Conservation (phyloP, 345 rosid species). For the Brassica incana region DNA sequence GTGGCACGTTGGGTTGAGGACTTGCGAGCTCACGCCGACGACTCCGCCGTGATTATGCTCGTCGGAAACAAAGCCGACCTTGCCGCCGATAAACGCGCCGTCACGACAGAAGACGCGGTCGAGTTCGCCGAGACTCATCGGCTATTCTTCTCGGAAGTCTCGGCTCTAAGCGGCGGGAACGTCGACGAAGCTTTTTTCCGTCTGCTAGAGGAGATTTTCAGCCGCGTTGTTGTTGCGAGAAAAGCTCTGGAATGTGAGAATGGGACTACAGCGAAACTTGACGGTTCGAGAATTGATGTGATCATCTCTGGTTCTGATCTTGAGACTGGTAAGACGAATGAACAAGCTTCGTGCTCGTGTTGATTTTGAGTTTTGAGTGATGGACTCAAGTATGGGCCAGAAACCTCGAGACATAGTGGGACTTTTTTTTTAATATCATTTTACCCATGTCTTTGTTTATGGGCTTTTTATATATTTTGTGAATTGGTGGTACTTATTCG, state of each 20-base stretch:
- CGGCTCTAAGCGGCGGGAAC: conserved; percentile 76
- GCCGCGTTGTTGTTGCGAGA: conserved; percentile 46
- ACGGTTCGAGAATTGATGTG: conserved; percentile 67
- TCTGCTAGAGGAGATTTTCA: conserved; percentile 59
- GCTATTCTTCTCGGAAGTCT: conserved; percentile 75
- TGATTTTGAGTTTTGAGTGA: conserved; percentile 28
- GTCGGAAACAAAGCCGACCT: conserved; percentile 86
- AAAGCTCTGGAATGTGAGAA: conserved; percentile 49
- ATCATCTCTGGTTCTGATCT: conserved; percentile 57
- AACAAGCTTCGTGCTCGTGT: conserved; percentile 58
- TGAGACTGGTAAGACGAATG: conserved; percentile 59
- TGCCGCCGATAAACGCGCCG: conserved; percentile 55
- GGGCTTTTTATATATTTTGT: not conserved
- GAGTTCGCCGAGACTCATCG: conserved; percentile 81
- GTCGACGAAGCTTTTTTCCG: conserved; percentile 71
- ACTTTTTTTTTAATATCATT: not conserved
- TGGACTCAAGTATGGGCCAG: conserved; percentile 6
- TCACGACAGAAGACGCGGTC: conserved; percentile 68
- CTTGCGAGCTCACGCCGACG: conserved; percentile 79
- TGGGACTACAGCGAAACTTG: conserved; percentile 31
- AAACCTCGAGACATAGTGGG: not conserved
- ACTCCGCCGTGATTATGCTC: conserved; percentile 65
- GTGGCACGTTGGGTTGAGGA: conserved; percentile 77
- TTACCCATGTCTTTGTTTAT: not conserved
- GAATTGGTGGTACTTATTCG: not conserved